Percentiles rank a stretch among this genome's conserved stretches.
Conservation (phyloP, 257 asterid genomes). For the Rauvolfia tetraphylla region DNA sequence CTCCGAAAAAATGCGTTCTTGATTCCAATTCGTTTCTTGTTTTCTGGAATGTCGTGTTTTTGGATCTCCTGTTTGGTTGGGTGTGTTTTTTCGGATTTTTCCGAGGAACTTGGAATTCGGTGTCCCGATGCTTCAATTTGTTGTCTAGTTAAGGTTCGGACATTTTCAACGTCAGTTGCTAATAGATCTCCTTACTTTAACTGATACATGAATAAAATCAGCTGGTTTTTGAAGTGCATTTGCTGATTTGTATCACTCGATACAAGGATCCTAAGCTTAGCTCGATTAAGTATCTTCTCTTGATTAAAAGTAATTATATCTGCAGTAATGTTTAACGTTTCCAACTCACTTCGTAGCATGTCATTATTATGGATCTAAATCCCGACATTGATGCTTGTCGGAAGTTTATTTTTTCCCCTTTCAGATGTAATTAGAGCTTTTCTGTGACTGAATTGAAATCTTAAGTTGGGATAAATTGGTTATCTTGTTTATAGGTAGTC, state of each 20-base stretch:
- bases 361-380: background rate
- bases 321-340: background rate
- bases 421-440: background rate
- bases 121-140: constrained; percentile 30
- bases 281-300: constrained; percentile 1
- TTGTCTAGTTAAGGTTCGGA: constrained; percentile 14
- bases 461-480: background rate
- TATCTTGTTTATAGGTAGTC: background rate
- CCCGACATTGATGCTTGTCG: background rate
- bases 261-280: constrained; percentile 10
- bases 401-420: background rate
- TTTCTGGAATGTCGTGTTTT: constrained; percentile 15
- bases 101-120: constrained; percentile 28
- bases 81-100: constrained; percentile 27
- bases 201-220: constrained; percentile 9
- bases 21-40: constrained; percentile 20
- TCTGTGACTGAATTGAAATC: background rate
- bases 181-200: constrained; percentile 9
- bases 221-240: constrained; percentile 9
- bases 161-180: constrained; percentile 15
- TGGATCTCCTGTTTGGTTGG: constrained; percentile 16
- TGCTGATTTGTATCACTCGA: constrained; percentile 5
- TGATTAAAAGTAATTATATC: constrained; percentile 5
- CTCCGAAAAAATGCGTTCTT: background rate
- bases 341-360: background rate